phyloP scores from a whole-genome alignment of 805 yeast genomes.

The Yamadazyma scolyti region DNA sequence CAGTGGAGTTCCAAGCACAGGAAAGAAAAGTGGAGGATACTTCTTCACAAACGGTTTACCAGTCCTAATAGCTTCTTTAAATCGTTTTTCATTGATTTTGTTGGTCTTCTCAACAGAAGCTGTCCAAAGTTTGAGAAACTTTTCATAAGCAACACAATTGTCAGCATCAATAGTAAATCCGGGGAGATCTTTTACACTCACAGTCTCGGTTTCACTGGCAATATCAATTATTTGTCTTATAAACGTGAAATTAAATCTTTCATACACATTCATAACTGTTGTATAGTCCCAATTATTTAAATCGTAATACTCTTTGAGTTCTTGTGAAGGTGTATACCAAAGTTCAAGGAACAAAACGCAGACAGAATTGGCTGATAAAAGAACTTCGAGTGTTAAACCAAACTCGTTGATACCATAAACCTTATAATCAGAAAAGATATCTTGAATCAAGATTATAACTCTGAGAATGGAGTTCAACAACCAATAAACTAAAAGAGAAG shows the following conservation, averaged over 20 bases:
- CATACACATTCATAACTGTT: conserved; percentile 16
- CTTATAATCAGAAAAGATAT: conserved; percentile 16
- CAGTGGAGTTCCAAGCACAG: conserved; percentile 2
- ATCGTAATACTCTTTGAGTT: conserved; percentile 15
- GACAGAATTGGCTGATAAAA: conserved; percentile 12
- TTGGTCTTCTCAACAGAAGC: conserved; percentile 12
- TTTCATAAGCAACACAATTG: conserved; percentile 14
- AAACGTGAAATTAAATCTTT: conserved; percentile 9
- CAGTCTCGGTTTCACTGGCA: conserved; percentile 6
- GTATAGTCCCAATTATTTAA: conserved; percentile 24
- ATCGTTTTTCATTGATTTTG: conserved; percentile 6
- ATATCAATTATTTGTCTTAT: conserved; percentile 5
- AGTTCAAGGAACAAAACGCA: conserved; percentile 15
- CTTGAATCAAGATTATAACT: conserved; percentile 16
- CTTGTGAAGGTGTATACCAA: conserved; percentile 16
- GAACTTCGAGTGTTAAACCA: conserved; percentile 10
- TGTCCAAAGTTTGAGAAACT: conserved; percentile 22
- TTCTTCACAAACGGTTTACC: conserved; percentile 12
- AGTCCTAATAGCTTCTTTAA: conserved; percentile 9
- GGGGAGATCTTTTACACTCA: conserved; percentile 60
- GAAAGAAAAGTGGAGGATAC: conserved; percentile 10
- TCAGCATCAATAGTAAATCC: conserved; percentile 20
- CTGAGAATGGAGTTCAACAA: conserved; percentile 4
- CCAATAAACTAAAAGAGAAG: conserved; percentile 42
- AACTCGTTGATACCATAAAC: conserved; percentile 12